A percentile compares a stretch with the other conserved stretches of the same genome.
These are phyloP conservation scores for Geotrichum phurueaensis DNA, from an alignment of 1,139 yeast genomes.

Conservation along the genomic window DNA sequence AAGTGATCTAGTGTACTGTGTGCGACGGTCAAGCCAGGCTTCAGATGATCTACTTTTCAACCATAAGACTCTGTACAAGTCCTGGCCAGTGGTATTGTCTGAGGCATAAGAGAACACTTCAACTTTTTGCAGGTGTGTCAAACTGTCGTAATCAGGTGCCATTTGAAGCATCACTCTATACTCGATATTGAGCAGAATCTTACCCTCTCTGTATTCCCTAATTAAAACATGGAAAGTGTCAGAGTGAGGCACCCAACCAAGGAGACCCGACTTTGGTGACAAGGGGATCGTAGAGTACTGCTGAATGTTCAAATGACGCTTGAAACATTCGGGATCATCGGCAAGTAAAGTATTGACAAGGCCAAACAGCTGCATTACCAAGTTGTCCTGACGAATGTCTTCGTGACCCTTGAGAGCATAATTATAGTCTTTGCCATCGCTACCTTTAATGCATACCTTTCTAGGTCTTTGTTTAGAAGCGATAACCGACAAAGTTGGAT, in stretches of 20 bases:
- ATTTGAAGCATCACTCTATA: slow-evolving; percentile 94
- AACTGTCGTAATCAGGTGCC: slow-evolving; percentile 95
- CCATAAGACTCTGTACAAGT: slow-evolving; percentile 92
- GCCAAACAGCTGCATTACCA: slow-evolving; percentile 97
- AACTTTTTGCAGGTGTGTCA: slow-evolving; percentile 83
- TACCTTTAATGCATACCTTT: slow-evolving; percentile 68
- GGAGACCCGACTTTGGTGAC: slow-evolving; percentile 92
- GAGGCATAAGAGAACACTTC: slow-evolving; percentile 95
- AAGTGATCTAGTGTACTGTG: slow-evolving; percentile 88
- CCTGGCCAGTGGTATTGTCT: slow-evolving; percentile 95
- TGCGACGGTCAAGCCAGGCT: slow-evolving; percentile 95
- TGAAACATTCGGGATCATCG: slow-evolving; percentile 92
- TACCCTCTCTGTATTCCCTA: slow-evolving; percentile 87
- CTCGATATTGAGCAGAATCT: slow-evolving; percentile 83
- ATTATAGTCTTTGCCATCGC: slow-evolving; percentile 85
- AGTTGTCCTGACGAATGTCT: slow-evolving; percentile 93
- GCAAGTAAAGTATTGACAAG: slow-evolving; percentile 83
- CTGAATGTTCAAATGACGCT: slow-evolving; percentile 89
- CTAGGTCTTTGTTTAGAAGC: slow-evolving; percentile 96
- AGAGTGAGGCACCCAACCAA: slow-evolving; percentile 96
- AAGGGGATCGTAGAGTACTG: slow-evolving; percentile 89
- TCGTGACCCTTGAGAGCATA: slow-evolving; percentile 90
- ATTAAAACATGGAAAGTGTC: slow-evolving; percentile 94
- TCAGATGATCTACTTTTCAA: slow-evolving; percentile 92
- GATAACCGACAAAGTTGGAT: slow-evolving; percentile 80